A percentile compares a stretch with the other conserved stretches of the same genome.
phyloP scores from a whole-genome alignment of 805 yeast species.

The Torulaspora microellipsoides region DNA sequence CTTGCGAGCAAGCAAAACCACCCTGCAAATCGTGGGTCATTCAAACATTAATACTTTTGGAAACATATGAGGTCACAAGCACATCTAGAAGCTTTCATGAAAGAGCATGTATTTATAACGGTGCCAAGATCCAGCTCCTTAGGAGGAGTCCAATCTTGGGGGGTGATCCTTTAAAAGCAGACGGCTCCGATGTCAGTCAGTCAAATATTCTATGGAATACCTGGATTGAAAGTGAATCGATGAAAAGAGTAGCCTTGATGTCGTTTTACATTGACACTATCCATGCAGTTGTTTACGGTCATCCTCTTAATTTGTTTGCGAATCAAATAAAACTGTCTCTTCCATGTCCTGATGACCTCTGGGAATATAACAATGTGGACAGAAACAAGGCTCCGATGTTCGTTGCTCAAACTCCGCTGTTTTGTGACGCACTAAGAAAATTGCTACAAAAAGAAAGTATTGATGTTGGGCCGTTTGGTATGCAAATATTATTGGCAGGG shows the following conservation, averaged over 20 bases:
- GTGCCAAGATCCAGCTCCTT: conserved; percentile 68
- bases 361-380: conserved; percentile 40
- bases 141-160: conserved; percentile 69
- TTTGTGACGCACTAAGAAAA: conserved; percentile 8
- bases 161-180: conserved; percentile 46
- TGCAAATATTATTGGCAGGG: conserved; percentile 9
- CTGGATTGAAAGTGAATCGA: conserved; percentile 73
- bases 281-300: conserved; percentile 71
- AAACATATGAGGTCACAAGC: conserved; percentile 68
- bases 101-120: conserved; percentile 75
- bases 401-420: conserved; percentile 10
- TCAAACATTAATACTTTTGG: conserved; percentile 63
- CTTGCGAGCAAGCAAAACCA: conserved; percentile 10
- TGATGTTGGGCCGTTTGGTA: conserved; percentile 8
- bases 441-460: conserved; percentile 5
- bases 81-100: conserved; percentile 64
- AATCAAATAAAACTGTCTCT: conserved; percentile 55
- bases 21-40: conserved; percentile 36
- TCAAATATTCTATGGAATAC: conserved; percentile 8
- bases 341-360: conserved; percentile 57
- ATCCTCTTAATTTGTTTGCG: conserved; percentile 46
- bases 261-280: conserved; percentile 74
- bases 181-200: conserved; percentile 7
- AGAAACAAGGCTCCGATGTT: conserved; percentile 20
- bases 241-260: conserved; percentile 70